Base-by-base conservation (phyloP, 768 basidiomycete genomes). In the Krasilnikovozyma curviuscula region DNA sequence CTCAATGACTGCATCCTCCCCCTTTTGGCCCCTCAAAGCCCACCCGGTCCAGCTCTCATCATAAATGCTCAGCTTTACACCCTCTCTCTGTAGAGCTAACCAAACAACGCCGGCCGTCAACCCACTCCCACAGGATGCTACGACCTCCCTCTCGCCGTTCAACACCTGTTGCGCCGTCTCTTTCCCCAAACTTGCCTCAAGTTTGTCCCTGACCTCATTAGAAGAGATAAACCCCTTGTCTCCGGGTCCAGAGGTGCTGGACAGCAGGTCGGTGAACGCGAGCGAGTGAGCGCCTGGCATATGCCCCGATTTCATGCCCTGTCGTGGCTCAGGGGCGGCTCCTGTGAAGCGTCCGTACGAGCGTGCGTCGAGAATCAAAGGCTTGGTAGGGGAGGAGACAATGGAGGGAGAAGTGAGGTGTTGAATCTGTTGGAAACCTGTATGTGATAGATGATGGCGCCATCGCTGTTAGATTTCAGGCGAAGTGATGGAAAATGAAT, bases 41-140 rank as follows among this genome's bases (percentile, higher is more conserved):
- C 93, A 97, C 3, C 91, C 91, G 2, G 83, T 83, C 91, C 91
- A 97, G 25, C 83, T 85, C 88, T 98, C 93, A 56, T 98, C 93
- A 59, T 97, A 98, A 10, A 97, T 63, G n/a, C 73, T 73, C 21
- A 58, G 50, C 46, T 55, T 59, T 33, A 80, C 54, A 3, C 56
- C 67, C 21, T 55, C 59, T 12, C 69, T 67, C 61, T 81, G 75
- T 53, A 93, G 68, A n/a, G 84, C 88, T 49, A 95, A 70, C 89
- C 93, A 95, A 6, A 95, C 70, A 13, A 95, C 70, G 3, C 75
- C 83, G 10, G 91, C 91, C n/a, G 89, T 93, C 91, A 98, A 95
- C 37, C 91, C 91, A 60, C 84, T 91, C 43, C 91, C 91, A 67
- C 91, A 98, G 50, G 72, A 80, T 12, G 81, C 75, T 5, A 78